Evolutionary conservation across 2,329 filamentous ascomycete species (phyloP).

Genomic region (Fusarium sp.): DNA sequence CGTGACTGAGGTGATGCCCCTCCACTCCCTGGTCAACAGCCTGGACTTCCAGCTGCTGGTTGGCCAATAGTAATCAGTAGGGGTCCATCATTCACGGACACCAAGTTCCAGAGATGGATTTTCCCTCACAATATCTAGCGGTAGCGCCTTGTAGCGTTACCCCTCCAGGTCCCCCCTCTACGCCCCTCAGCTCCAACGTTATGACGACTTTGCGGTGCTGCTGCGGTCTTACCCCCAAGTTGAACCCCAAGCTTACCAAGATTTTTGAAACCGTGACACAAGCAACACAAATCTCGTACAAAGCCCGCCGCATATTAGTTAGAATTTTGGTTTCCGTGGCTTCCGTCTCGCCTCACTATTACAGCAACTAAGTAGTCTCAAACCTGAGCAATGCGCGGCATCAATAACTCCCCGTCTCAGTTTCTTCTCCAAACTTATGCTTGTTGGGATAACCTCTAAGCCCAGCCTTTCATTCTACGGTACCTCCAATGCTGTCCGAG

Average conservation of each 20-base stretch:
- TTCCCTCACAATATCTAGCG: constrained; percentile 29
- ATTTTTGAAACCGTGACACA: constrained; percentile 44
- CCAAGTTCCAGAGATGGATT: constrained; percentile 46
- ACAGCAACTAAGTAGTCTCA: constrained; percentile 12
- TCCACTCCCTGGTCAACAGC: constrained; percentile 29
- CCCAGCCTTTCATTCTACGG: constrained; percentile 16
- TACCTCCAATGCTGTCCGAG: constrained; percentile 34
- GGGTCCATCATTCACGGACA: constrained; percentile 45
- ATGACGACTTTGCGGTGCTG: constrained; percentile 43
- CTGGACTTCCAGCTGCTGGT: constrained; percentile 1
- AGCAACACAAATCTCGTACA: constrained; percentile 46
- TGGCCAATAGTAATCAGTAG: constrained; percentile 28
- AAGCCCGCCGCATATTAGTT: constrained; percentile 33
- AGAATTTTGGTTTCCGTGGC: constrained; percentile 14
- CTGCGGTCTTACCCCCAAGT: constrained; percentile 44
- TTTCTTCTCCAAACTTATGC: constrained; percentile 13
- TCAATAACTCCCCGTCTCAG: constrained; percentile 17
- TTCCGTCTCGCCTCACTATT: constrained; percentile 22
- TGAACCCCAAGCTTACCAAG: constrained; percentile 43
- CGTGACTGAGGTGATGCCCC: constrained; percentile 45
- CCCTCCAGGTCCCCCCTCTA: constrained; percentile 37
- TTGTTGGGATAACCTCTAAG: constrained; percentile 38
- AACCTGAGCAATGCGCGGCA: constrained; percentile 11
- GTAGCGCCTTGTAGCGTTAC: constrained; percentile 22
- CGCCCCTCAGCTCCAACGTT: constrained; percentile 43